These are phyloP conservation scores for Phytophthora constricta DNA, from an alignment of 352 stramenopile species.

Conservation along the genomic window DNA sequence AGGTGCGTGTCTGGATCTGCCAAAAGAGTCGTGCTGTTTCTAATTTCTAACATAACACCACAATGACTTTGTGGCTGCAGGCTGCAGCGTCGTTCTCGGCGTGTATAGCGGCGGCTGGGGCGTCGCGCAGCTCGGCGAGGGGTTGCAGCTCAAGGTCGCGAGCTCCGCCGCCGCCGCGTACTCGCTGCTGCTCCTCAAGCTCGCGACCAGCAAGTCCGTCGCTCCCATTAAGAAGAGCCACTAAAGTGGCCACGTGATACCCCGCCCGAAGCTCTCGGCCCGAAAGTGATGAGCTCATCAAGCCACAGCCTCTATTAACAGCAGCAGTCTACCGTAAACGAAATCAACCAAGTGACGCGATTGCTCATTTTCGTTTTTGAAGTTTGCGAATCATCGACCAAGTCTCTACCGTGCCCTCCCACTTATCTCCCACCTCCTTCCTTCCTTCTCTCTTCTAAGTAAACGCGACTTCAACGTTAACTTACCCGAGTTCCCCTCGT, in stretches of 20 bases:
- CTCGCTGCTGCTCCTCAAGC: slow-evolving; percentile 53
- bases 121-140: slow-evolving; percentile 43
- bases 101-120: slow-evolving; percentile 69
- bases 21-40: too few relatives aligned
- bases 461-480: too few relatives aligned
- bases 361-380: too few relatives aligned
- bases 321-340: too few relatives aligned
- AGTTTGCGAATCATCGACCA: too few relatives aligned
- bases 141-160: slow-evolving; percentile 58
- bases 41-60: too few relatives aligned
- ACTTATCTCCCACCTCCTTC: too few relatives aligned
- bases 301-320: too few relatives aligned
- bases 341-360: too few relatives aligned
- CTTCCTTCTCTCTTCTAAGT: too few relatives aligned
- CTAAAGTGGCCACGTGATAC: not conserved
- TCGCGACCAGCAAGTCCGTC: slow-evolving; percentile 14
- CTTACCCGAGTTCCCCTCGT: too few relatives aligned
- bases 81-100: slow-evolving; percentile 49
- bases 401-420: too few relatives aligned
- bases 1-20: slow-evolving; percentile 26
- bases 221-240: slow-evolving; percentile 20
- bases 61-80: slow-evolving; percentile 27
- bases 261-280: not conserved
- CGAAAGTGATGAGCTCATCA: not conserved
- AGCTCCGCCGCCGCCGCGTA: slow-evolving; percentile 50